These are phyloP conservation scores for Corrigiola litoralis DNA, from an alignment of 179 eudicot genomes.

Conservation along the genomic window DNA sequence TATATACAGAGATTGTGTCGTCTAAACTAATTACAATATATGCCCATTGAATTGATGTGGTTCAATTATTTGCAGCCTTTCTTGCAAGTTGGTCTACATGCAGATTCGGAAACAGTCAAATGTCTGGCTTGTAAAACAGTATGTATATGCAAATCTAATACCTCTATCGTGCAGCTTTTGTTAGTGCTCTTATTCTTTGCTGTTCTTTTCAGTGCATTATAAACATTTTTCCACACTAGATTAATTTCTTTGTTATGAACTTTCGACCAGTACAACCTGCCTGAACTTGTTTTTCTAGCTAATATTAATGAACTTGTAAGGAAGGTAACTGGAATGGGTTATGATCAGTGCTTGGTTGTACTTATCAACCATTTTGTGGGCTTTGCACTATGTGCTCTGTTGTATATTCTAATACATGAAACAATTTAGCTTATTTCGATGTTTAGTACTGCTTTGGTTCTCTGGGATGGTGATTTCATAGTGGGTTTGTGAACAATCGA, in stretches of 20 bases:
- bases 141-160: constrained; percentile 23
- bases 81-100: constrained; percentile 70
- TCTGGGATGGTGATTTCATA: too few relatives aligned
- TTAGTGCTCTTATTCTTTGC: neutral
- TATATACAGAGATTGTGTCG: neutral
- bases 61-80: constrained; percentile 55
- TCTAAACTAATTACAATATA: too few relatives aligned
- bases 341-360: too few relatives aligned
- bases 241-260: too few relatives aligned
- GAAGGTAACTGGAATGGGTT: too few relatives aligned
- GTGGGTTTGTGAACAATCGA: too few relatives aligned
- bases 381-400: too few relatives aligned
- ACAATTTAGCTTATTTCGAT: neutral
- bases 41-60: constrained; percentile 10
- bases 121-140: constrained; percentile 76
- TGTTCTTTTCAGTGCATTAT: neutral
- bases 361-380: too few relatives aligned
- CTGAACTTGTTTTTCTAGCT: neutral
- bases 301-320: too few relatives aligned
- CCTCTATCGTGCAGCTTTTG: neutral
- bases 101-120: constrained; percentile 73
- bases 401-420: too few relatives aligned
- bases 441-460: neutral
- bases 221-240: neutral
- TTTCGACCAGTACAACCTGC: neutral